Conservation (phyloP, 2,329 filamentous ascomycete species). For the Colletotrichum cordylinicola region DNA sequence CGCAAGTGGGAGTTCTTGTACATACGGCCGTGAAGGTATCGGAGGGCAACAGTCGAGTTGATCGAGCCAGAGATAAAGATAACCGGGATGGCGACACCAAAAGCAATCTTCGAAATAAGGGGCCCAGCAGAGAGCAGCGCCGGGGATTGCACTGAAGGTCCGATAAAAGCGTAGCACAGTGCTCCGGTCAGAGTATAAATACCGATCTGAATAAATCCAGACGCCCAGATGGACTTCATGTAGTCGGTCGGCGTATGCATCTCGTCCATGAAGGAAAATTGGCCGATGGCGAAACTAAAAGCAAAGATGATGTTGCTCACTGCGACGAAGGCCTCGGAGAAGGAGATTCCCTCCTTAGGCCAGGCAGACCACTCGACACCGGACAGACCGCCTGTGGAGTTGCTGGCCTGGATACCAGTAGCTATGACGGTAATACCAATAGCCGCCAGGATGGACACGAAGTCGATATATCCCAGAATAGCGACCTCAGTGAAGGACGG, state of each 20-base stretch:
- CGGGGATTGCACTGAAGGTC: slow-evolving; percentile 66
- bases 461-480: slow-evolving; percentile 59
- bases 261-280: slow-evolving; percentile 59
- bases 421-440: slow-evolving; percentile 38
- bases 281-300: slow-evolving; percentile 62
- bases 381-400: slow-evolving; percentile 38
- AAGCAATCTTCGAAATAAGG: slow-evolving; percentile 69
- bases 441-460: slow-evolving; percentile 69
- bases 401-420: slow-evolving; percentile 34
- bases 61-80: slow-evolving; percentile 79
- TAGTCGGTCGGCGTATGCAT: slow-evolving; percentile 55
- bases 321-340: slow-evolving; percentile 64
- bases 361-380: slow-evolving; percentile 47
- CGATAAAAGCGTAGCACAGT: slow-evolving; percentile 74
- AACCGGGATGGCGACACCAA: slow-evolving; percentile 73
- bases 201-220: slow-evolving; percentile 65
- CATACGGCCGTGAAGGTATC: slow-evolving; percentile 51
- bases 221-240: slow-evolving; percentile 62
- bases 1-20: slow-evolving; percentile 47
- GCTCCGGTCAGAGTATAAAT: slow-evolving; percentile 73
- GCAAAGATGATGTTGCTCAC: slow-evolving; percentile 75
- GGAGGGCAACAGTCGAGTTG: slow-evolving; percentile 56
- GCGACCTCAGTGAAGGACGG: slow-evolving; percentile 56
- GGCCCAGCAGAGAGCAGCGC: slow-evolving; percentile 70
- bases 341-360: slow-evolving; percentile 48